Base-by-base conservation (phyloP, 2,329 filamentous ascomycete genomes). In the Cryoendolithus antarcticus region DNA sequence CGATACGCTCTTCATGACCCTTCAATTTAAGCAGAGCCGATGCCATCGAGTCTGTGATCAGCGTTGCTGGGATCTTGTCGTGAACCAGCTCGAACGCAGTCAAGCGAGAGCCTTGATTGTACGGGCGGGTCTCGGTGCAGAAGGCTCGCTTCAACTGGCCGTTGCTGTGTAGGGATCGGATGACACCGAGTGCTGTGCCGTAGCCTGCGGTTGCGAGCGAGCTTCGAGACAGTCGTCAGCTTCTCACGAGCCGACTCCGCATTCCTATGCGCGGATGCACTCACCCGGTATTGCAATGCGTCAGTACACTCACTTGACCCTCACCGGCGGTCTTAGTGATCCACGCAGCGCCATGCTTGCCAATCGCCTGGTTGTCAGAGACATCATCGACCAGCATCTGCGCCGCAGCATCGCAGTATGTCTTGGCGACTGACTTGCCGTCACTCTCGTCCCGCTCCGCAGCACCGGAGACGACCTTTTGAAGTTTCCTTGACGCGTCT, bases 191-290 rank as follows among this genome's bases (percentile, higher is more conserved):
- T 0, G 91, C 91, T 8, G 91, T 98, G 37, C 91, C 91, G 57
- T 96, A 93, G n/a, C 91, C 91, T 10, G 91, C 93, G 1, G 91
- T 98, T 19, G 91, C 91, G 28, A 98, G 77, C 12, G 89, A 95
- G n/a, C n/a, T n/a, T n/a, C n/a, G n/a, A n/a, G n/a, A n/a, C n/a
- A n/a, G n/a, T n/a, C n/a, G n/a, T n/a, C n/a, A n/a, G n/a, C n/a
- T n/a, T n/a, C n/a, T n/a, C n/a, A n/a, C n/a, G n/a, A n/a, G n/a
- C n/a, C n/a, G n/a, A n/a, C n/a, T n/a, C n/a, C n/a, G n/a, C n/a
- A n/a, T n/a, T n/a, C n/a, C n/a, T n/a, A n/a, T n/a, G n/a, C n/a
- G n/a, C n/a, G n/a, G n/a, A n/a, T n/a, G n/a, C n/a, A n/a, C n/a
- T 36, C 69, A 82, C 77, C 91, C 91, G 13, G 91, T 98, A 62